Conservation (phyloP, 768 basidiomycete species). For the Russula earlei region DNA sequence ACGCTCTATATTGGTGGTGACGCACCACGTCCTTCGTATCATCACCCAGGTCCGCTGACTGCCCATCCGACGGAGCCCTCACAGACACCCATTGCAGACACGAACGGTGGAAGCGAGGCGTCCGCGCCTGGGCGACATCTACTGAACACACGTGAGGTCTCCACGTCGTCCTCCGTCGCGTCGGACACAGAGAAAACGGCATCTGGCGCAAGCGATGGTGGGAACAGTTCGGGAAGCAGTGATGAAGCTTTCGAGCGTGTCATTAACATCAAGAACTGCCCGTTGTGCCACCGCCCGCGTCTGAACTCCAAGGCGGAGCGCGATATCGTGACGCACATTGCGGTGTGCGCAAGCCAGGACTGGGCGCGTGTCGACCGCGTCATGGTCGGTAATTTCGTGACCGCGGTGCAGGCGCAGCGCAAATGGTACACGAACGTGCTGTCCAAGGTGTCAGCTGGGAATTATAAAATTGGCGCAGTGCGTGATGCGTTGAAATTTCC, state of each 20-base stretch:
- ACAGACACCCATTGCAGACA: background rate
- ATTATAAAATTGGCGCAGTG: conserved; percentile 86
- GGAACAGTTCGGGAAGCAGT: conserved; percentile 3
- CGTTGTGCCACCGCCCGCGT: conserved; percentile 83
- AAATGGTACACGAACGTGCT: conserved; percentile 95
- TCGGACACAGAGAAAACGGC: conserved; percentile 37
- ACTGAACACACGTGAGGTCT: conserved; percentile 21
- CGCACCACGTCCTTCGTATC: background rate
- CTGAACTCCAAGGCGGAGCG: conserved; percentile 81
- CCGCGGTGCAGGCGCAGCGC: conserved; percentile 87
- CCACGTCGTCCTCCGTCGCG: conserved; percentile 32
- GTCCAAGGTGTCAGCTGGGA: conserved; percentile 74
- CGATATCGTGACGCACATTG: conserved; percentile 95
- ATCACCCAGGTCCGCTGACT: background rate
- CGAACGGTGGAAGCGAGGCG: background rate
- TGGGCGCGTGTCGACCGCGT: conserved; percentile 86
- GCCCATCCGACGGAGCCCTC: conserved; percentile 1
- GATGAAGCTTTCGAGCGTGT: conserved; percentile 62
- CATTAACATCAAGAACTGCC: conserved; percentile 92
- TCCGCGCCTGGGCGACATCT: background rate
- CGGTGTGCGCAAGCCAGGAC: conserved; percentile 88
- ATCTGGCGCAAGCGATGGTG: conserved; percentile 7
- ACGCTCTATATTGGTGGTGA: conserved; percentile 26
- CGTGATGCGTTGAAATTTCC: conserved; percentile 25
- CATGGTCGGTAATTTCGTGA: conserved; percentile 91